Evolutionary conservation across 2,329 filamentous ascomycete species (phyloP), one percentile per base, ranked within the genome.

Genomic region (Camptophora hylomeconis): DNA sequence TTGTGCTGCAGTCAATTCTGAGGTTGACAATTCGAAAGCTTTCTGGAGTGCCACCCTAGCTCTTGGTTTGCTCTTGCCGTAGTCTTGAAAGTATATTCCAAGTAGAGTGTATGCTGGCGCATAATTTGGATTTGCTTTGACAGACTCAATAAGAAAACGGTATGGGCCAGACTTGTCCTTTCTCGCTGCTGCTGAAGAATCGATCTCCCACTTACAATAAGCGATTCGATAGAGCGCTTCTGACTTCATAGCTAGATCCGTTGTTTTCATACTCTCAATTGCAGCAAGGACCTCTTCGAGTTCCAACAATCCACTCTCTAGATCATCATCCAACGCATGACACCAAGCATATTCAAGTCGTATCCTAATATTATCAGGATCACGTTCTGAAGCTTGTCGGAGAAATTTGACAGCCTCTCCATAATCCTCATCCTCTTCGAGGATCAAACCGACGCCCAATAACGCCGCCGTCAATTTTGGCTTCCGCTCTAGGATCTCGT

Each of bases 41-140:
- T 95, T 94, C 45, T 94, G 82, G 46, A 95, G 95, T 50, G 87
- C 95, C 39, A 80, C 76, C n/a, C 81, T 70, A 6, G 87, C 83
- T 47, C 92, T 68, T 46, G 76, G 80, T 53, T 75, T 83, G 52
- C 95, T 89, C 41, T 76, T 83, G 31, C 72, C 79, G 48, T 94
- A 94, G 47, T 95, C 87, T 5, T 76, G 74, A 48, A 94, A 98
- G 57, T 80, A 98, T 5, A 87, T 63, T 10, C 89, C 89, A 4
- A 98, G 69, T 40, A 75, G 84, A 0, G 86, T 93, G 52, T 95
- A 98, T 2, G 86, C 76, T 0, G 89, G 81, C 1, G 89, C 86
- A 51, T 80, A 84, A 45, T 79, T 92, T 32, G 89, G 69, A 44
- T 94, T 82, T 30, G 75, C 81, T 52, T 87, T 87, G 30, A 98